phyloP scores from a whole-genome alignment of 495 filamentous ascomycete species.

The Usnea hakonensis region DNA sequence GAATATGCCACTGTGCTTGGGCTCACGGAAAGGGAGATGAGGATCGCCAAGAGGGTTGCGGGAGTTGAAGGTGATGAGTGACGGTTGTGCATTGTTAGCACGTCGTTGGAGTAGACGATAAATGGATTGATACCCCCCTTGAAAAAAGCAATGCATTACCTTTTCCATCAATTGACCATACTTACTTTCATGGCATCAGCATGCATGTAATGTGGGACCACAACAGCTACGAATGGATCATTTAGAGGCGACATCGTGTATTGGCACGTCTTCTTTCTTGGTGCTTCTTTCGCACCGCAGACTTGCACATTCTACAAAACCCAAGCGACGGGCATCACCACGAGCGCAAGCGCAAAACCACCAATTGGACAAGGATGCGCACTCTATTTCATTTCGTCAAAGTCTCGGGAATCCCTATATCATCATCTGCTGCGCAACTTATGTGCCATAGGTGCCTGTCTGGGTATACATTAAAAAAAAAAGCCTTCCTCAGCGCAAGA shows the following conservation, averaged over 20 bases:
- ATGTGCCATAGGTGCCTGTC: neutral
- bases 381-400: neutral
- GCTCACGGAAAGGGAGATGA: constrained; percentile 57
- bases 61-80: constrained; percentile 22
- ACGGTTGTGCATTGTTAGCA: too few species aligned
- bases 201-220: too few species aligned
- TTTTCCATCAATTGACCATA: neutral
- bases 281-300: too few species aligned
- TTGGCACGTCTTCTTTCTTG: too few species aligned
- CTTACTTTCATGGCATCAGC: neutral
- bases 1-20: constrained; percentile 60
- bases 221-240: too few species aligned
- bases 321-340: neutral
- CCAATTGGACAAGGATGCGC: neutral
- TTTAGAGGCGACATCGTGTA: too few species aligned
- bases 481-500: too few species aligned
- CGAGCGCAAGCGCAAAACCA: neutral
- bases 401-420: neutral
- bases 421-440: neutral
- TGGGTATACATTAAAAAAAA: neutral
- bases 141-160: neutral
- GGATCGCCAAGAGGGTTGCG: constrained; percentile 58
- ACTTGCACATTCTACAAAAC: too few species aligned
- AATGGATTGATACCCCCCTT: neutral
- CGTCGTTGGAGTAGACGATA: neutral